Percentiles rank a stretch among this genome's conserved stretches.
Conservation (phyloP, 345 rosid species). For the Moricandia moricandioides region DNA sequence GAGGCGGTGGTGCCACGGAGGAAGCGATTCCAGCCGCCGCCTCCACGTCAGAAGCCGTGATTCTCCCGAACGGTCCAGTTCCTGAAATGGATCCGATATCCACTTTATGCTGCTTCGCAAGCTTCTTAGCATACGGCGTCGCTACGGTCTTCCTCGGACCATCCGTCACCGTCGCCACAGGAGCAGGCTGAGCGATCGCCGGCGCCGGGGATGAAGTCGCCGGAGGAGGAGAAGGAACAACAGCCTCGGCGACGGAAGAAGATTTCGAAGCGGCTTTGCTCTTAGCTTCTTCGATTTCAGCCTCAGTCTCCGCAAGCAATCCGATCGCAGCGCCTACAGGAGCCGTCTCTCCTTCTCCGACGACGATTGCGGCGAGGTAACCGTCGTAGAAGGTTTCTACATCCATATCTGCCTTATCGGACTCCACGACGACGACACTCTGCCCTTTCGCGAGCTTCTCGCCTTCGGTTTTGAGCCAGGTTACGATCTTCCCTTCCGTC, state of each 20-base stretch:
- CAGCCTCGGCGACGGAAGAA: slow-evolving; percentile 27
- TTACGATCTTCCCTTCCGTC: slow-evolving; percentile 99
- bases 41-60: slow-evolving; percentile 76
- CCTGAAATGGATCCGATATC: slow-evolving; percentile 61
- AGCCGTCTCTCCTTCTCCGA: slow-evolving; percentile 86
- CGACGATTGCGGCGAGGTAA: slow-evolving; percentile 90
- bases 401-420: slow-evolving; percentile 98
- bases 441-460: slow-evolving; percentile 88
- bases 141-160: slow-evolving; percentile 64
- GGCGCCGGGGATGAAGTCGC: slow-evolving; percentile 50
- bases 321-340: slow-evolving; percentile 91
- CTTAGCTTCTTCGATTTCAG: slow-evolving; percentile 82
- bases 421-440: slow-evolving; percentile 94
- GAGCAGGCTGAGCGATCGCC: slow-evolving; percentile 36
- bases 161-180: slow-evolving; percentile 33
- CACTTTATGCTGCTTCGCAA: slow-evolving; percentile 89
- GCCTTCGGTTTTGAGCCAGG: slow-evolving; percentile 94
- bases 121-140: slow-evolving; percentile 85
- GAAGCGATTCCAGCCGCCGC: slow-evolving; percentile 72
- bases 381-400: slow-evolving; percentile 95
- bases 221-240: slow-evolving; percentile 53
- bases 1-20: slow-evolving; percentile 36
- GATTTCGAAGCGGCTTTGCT: slow-evolving; percentile 57
- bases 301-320: slow-evolving; percentile 80
- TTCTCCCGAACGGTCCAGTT: slow-evolving; percentile 77